Evolutionary conservation across 768 basidiomycete genomes (phyloP), one percentile per base, ranked within the genome.

Genomic region (Pulveroboletus sp.): DNA sequence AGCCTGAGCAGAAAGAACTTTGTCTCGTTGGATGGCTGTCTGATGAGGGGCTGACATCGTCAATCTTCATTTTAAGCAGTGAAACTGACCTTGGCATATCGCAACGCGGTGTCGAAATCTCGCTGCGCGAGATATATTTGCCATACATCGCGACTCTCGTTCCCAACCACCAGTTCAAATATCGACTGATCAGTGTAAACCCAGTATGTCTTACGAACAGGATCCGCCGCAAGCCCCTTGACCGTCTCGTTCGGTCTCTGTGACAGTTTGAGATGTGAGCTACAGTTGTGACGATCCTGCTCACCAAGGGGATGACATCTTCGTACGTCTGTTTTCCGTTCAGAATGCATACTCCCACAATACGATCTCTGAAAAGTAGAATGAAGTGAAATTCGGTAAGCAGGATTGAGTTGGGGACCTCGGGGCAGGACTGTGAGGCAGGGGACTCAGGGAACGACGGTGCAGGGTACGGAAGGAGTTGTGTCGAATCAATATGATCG

Each of bases 71-170:
- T 24, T 14, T 3, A 6, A 15, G 21, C 24, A 40, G 31, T 10
- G 37, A 36, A 37, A 57, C 75, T 27, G 39, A 89, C 95, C 76
- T 90, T 92, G 21, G 92, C 81, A 69, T 89, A 89, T 49, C 78
- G 75, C 47, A 95, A 69, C 0, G 95, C 91, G 1, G 77, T 67
- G n/a, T 90, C 86, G 57, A 82, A 93, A 46, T 85, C 79, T 3
- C 78, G 81, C 59, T 87, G 82, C 46, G 84, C 80, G 8, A 97
- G 75, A 67, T 89, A 92, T 47, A 93, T 84, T 61, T 83, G 83
- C 96, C 96, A 99, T 8, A 99, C 84, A 63, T 97, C 90, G 10
- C 94, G 80, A 61, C 89, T 89, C 71, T 99, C 96, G 58, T 94
- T 92, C 8, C 76, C 76, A 10, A 90, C 77, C 6, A 86, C 81